These are phyloP conservation scores for Elongisporangium anandrum DNA, from an alignment of 352 stramenopile species.

Conservation along the genomic window DNA sequence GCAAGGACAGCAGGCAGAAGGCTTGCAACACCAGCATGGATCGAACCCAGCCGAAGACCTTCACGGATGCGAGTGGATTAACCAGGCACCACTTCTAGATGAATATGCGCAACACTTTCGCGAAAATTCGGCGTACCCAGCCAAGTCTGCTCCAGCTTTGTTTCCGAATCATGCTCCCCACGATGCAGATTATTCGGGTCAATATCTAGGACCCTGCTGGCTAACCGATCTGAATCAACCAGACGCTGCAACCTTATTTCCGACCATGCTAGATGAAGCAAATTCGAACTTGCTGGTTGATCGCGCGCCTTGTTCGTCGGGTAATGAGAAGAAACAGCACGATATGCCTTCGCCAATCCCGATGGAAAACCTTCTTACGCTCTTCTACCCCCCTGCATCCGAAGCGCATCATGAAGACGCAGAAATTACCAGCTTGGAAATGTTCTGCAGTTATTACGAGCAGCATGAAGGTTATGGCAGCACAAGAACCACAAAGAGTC, in stretches of 20 bases:
- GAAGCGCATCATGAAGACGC: background rate
- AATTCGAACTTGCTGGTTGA: background rate
- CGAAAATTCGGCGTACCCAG: background rate
- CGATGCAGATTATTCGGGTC: background rate
- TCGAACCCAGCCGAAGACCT: background rate
- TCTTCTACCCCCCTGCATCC: background rate
- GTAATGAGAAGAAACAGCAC: background rate
- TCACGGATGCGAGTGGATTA: background rate
- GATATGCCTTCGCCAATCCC: background rate
- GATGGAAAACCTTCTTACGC: background rate
- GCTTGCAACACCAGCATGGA: background rate
- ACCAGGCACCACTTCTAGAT: background rate
- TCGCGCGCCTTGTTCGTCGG: background rate
- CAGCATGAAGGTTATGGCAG: background rate
- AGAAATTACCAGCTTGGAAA: background rate
- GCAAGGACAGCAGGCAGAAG: background rate
- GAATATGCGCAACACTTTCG: background rate
- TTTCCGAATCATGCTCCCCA: background rate
- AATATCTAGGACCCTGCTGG: background rate
- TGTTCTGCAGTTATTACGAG: background rate
- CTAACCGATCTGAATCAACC: background rate
- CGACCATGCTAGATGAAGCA: background rate
- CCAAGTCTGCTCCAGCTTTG: background rate
- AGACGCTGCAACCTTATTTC: background rate
- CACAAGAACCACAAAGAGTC: background rate